Conservation (phyloP, 768 basidiomycete genomes). For the Leccinum variicolor region DNA sequence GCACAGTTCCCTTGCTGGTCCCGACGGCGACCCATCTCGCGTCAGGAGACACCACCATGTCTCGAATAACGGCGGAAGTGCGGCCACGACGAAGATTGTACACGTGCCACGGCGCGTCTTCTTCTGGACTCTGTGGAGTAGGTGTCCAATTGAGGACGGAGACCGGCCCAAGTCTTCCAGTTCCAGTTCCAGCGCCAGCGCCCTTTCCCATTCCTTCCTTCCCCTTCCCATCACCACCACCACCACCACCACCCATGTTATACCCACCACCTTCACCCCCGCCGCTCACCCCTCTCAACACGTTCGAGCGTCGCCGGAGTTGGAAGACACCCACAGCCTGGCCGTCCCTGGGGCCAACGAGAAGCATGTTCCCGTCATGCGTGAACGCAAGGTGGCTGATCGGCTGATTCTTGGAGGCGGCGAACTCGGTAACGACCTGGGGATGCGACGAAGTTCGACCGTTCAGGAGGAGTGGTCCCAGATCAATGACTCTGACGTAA, state of each 20-base stretch:
- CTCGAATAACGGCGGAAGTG: conserved; percentile 62
- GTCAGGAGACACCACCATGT: conserved; percentile 41
- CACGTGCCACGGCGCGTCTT: conserved; percentile 45
- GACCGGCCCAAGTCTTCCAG: background rate
- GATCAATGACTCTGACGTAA: conserved; percentile 58
- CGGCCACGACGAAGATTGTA: conserved; percentile 72
- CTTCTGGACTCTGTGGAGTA: conserved; percentile 1
- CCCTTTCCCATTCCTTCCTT: conserved; percentile 1
- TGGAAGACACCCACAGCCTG: conserved; percentile 50
- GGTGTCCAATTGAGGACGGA: conserved; percentile 2
- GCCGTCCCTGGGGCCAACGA: conserved; percentile 53
- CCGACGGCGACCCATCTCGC: conserved; percentile 68
- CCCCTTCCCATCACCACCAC: background rate
- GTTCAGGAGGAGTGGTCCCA: conserved; percentile 35
- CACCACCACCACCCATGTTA: background rate
- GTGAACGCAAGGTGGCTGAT: conserved; percentile 50
- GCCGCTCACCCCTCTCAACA: conserved; percentile 13
- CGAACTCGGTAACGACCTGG: conserved; percentile 40
- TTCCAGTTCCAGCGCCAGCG: background rate
- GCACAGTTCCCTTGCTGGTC: conserved; percentile 61
- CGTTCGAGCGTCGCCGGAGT: conserved; percentile 28
- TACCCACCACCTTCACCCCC: background rate
- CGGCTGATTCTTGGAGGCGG: conserved; percentile 44
- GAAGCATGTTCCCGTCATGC: conserved; percentile 48
- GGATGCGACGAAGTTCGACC: conserved; percentile 20